Percentiles rank a stretch among this genome's conserved stretches.
phyloP scores from a whole-genome alignment of 2,329 filamentous ascomycete genomes.

The Calonectria henricotiae region DNA sequence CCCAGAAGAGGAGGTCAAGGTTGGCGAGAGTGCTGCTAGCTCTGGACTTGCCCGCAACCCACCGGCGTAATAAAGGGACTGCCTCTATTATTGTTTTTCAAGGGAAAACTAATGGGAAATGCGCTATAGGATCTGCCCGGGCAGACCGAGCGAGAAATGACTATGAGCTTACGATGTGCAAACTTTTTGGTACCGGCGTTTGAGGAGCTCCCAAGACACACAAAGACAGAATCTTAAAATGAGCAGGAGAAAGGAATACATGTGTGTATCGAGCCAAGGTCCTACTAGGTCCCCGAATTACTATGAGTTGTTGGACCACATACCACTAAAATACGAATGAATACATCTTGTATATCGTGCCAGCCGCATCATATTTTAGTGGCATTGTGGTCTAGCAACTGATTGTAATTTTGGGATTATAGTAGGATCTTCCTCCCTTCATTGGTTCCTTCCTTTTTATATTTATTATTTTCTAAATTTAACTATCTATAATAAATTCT shows the following conservation, averaged over 20 bases:
- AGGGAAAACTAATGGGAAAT: not conserved
- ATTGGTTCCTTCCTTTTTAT: no score
- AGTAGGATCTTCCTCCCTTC: no score
- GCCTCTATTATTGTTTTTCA: not conserved
- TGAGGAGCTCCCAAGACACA: constrained; percentile 45
- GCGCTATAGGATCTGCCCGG: constrained; percentile 1
- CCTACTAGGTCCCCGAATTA: no score
- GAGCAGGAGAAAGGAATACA: constrained; percentile 3
- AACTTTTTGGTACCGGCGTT: constrained; percentile 46
- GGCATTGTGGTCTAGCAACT: no score
- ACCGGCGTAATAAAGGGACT: constrained; percentile 26
- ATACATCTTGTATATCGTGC: no score
- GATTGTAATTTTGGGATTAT: no score
- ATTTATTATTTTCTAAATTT: no score
- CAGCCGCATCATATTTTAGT: no score
- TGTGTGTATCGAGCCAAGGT: not conserved
- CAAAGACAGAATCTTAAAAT: constrained; percentile 26
- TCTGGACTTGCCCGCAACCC: constrained; percentile 51
- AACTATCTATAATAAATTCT: no score
- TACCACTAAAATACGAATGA: no score
- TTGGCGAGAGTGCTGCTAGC: constrained; percentile 76
- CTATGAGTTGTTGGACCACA: no score
- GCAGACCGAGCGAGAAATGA: constrained; percentile 24
- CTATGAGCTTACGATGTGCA: constrained; percentile 44
- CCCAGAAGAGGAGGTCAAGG: constrained; percentile 73